Evolutionary conservation across 2,329 filamentous ascomycete genomes (phyloP).

Genomic region (Esteya vermicola): DNA sequence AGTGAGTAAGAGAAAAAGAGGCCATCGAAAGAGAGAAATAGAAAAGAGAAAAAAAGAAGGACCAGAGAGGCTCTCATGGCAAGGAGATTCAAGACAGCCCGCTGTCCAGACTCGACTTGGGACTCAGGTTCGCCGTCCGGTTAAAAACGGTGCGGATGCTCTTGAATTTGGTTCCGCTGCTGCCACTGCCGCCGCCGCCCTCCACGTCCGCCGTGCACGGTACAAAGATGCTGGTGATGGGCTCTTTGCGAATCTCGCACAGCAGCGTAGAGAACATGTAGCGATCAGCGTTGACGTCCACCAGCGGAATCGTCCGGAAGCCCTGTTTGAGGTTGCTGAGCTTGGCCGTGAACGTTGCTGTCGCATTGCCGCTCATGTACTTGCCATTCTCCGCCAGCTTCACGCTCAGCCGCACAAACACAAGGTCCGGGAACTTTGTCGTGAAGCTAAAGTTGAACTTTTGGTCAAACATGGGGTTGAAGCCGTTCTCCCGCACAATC

Average conservation of each 20-base stretch:
- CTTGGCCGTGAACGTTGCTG: conserved; percentile 86
- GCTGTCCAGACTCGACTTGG: conserved; percentile 31
- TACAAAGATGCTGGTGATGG: conserved; percentile 42
- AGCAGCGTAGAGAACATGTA: conserved; percentile 93
- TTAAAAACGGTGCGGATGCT: conserved; percentile 34
- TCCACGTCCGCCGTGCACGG: conserved; percentile 24
- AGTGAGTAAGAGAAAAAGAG: conserved; percentile 7
- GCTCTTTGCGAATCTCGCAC: conserved; percentile 63
- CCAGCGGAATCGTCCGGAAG: conserved; percentile 81
- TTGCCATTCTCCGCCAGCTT: conserved; percentile 71
- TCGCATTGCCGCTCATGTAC: conserved; percentile 45
- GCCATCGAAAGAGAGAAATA: not conserved
- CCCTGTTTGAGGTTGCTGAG: conserved; percentile 79
- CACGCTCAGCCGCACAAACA: conserved; percentile 88
- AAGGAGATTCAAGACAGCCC: conserved; percentile 9
- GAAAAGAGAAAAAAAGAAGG: not conserved
- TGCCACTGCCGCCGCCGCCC: too few species aligned
- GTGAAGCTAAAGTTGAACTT: conserved; percentile 68
- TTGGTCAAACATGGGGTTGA: conserved; percentile 79
- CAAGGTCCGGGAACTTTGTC: conserved; percentile 86
- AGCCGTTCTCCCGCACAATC: conserved; percentile 77
- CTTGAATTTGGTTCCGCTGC: conserved; percentile 39
- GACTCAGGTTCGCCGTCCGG: conserved; percentile 34
- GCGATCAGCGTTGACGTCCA: conserved; percentile 78
- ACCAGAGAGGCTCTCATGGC: too few species aligned